Conservation (phyloP, 129 eudicot genomes). For the Chrysanthemum seticuspe region DNA sequence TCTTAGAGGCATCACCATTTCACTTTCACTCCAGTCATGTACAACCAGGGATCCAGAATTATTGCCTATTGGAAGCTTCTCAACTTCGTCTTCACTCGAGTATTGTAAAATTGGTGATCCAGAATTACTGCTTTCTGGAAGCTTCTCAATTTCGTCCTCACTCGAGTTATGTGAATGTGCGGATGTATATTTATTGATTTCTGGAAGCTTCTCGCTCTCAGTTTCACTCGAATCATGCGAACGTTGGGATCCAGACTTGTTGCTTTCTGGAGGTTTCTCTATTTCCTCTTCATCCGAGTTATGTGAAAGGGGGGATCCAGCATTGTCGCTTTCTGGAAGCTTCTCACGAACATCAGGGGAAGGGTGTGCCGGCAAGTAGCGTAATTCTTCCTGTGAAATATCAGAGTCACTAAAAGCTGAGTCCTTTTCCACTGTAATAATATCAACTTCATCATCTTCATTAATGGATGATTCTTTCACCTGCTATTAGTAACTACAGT, state of each 20-base stretch:
- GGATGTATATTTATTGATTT: slow-evolving; percentile 26
- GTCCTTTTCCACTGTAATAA: slow-evolving; percentile 60
- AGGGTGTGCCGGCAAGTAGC: slow-evolving; percentile 72
- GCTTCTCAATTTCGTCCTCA: slow-evolving; percentile 4
- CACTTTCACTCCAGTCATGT: slow-evolving; percentile 7
- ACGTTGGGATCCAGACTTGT: slow-evolving; percentile 44
- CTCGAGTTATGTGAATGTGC: slow-evolving; percentile 37
- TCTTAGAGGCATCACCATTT: not conserved
- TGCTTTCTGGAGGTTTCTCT: not conserved
- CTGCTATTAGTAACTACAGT: slow-evolving; percentile 32
- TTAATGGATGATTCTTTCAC: slow-evolving; percentile 54
- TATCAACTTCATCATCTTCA: slow-evolving; percentile 87
- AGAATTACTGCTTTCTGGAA: too few species aligned
- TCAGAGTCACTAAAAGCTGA: slow-evolving; percentile 84
- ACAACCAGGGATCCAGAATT: slow-evolving; percentile 52
- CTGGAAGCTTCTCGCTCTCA: slow-evolving; percentile 44
- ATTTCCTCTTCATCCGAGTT: slow-evolving; percentile 8
- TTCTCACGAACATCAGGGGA: slow-evolving; percentile 47
- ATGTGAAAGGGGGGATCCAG: slow-evolving; percentile 57
- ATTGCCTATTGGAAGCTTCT: too few species aligned
- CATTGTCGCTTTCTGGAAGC: too few species aligned
- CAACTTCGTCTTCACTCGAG: slow-evolving; percentile 49
- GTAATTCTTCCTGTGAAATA: slow-evolving; percentile 72
- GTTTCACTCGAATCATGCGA: slow-evolving; percentile 55
- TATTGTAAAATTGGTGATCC: slow-evolving; percentile 2